Conservation (phyloP, 257 asterid species). For the Cordia subcordata region DNA sequence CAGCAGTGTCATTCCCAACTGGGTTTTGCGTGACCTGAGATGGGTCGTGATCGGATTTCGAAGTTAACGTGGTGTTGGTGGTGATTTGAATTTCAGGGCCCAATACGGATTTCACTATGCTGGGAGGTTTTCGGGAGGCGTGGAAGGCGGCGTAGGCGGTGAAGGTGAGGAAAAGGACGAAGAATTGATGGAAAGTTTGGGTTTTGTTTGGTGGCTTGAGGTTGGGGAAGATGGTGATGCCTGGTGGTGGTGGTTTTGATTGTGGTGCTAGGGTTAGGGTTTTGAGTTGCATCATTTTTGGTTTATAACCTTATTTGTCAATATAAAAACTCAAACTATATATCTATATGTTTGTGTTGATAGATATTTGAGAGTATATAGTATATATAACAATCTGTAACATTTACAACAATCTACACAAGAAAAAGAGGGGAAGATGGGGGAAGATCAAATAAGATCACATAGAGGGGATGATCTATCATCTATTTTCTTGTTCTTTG, state of each 20-base stretch:
- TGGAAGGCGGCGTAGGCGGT: slow-evolving; percentile 84
- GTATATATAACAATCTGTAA: too few relatives aligned
- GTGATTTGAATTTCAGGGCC: slow-evolving; percentile 50
- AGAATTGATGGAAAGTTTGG: slow-evolving; percentile 50
- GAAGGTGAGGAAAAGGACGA: slow-evolving; percentile 70
- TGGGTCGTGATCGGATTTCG: slow-evolving; percentile 23
- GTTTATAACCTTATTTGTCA: background rate
- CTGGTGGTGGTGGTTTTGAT: slow-evolving; percentile 52
- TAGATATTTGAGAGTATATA: too few relatives aligned
- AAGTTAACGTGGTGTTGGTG: slow-evolving; percentile 17
- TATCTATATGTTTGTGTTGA: too few relatives aligned
- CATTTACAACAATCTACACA: background rate
- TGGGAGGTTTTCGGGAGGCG: slow-evolving; percentile 95
- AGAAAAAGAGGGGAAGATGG: too few relatives aligned
- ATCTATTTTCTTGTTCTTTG: too few relatives aligned
- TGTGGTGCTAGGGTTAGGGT: slow-evolving; percentile 25
- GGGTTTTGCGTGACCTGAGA: slow-evolving; percentile 10
- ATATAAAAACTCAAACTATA: background rate
- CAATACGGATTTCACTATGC: slow-evolving; percentile 85
- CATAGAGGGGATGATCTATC: too few relatives aligned
- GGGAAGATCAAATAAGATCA: too few relatives aligned
- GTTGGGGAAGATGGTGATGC: slow-evolving; percentile 48
- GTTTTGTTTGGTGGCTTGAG: slow-evolving; percentile 47
- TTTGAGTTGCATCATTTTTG: slow-evolving; percentile 44
- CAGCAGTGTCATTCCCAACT: slow-evolving; percentile 31